Evolutionary conservation across 2,329 filamentous ascomycete genomes (phyloP).

Genomic region (Aspergillus fijiensis): DNA sequence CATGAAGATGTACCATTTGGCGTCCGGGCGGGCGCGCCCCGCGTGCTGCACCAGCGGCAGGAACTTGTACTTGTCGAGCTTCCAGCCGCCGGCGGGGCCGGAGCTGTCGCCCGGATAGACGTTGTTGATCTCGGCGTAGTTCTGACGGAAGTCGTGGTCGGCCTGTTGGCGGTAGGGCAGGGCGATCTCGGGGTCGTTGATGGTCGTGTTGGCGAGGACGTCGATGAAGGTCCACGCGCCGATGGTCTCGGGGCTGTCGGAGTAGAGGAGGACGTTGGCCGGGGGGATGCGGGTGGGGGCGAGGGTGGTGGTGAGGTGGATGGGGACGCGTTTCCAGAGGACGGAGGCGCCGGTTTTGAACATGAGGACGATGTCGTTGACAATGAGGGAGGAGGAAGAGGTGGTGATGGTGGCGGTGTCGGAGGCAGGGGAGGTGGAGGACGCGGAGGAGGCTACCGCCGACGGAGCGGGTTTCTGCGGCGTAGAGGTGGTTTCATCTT

Average conservation of each 20-base stretch:
- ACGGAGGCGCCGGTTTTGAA: conserved; percentile 29
- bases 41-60: conserved; percentile 53
- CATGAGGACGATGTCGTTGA: conserved; percentile 8
- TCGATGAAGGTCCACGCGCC: conserved; percentile 24
- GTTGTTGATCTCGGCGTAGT: conserved; percentile 24
- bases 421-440: not conserved
- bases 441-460: not conserved
- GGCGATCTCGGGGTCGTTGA: conserved; percentile 17
- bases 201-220: conserved; percentile 24
- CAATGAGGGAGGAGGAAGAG: not conserved
- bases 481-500: not conserved
- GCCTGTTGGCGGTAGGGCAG: conserved; percentile 22
- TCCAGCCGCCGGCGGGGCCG: conserved; percentile 45
- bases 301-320: conserved; percentile 28
- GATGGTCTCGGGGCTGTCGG: conserved; percentile 25
- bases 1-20: conserved; percentile 61
- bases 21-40: not conserved
- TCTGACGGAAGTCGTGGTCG: conserved; percentile 25
- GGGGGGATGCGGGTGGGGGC: conserved; percentile 23
- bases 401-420: not conserved
- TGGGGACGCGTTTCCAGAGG: conserved; percentile 28
- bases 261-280: conserved; percentile 26
- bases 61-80: conserved; percentile 63
- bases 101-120: conserved; percentile 18
- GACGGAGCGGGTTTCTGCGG: not conserved